Conservation (phyloP, 257 asterid species). For the Dorcoceras hygrometricum region DNA sequence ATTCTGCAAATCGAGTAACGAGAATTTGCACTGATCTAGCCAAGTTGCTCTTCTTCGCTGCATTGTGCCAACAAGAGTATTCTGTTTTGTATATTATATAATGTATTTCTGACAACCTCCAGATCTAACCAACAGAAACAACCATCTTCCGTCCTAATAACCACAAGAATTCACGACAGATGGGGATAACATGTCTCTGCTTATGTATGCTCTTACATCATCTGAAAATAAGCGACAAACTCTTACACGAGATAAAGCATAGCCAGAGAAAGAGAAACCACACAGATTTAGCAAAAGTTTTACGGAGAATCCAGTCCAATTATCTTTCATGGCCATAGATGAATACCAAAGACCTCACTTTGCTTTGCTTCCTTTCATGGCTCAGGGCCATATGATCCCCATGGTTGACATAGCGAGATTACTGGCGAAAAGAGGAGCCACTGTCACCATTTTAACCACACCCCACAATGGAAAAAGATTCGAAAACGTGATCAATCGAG, state of each 20-base stretch:
- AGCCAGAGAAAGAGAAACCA: not conserved
- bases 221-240: not conserved
- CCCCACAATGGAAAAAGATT: slow-evolving; percentile 36
- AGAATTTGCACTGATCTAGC: too few relatives aligned
- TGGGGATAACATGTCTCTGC: not conserved
- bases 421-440: slow-evolving; percentile 35
- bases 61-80: too few relatives aligned
- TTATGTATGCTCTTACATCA: slow-evolving; percentile 32
- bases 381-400: slow-evolving; percentile 59
- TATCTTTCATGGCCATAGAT: slow-evolving; percentile 32
- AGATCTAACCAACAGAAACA: too few relatives aligned
- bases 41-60: too few relatives aligned
- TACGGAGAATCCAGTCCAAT: not conserved
- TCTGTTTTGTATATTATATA: too few relatives aligned
- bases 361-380: slow-evolving; percentile 49
- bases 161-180: not conserved
- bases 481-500: slow-evolving; percentile 22
- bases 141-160: not conserved
- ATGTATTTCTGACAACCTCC: too few relatives aligned
- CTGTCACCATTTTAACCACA: slow-evolving; percentile 42
- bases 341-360: slow-evolving; percentile 37
- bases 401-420: slow-evolving; percentile 41
- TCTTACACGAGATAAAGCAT: not conserved
- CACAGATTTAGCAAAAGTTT: not conserved
- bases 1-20: too few relatives aligned